Percentiles rank a stretch among this genome's conserved stretches.
phyloP scores from a whole-genome alignment of 2,329 filamentous ascomycete species.

The Colletotrichum musae region DNA sequence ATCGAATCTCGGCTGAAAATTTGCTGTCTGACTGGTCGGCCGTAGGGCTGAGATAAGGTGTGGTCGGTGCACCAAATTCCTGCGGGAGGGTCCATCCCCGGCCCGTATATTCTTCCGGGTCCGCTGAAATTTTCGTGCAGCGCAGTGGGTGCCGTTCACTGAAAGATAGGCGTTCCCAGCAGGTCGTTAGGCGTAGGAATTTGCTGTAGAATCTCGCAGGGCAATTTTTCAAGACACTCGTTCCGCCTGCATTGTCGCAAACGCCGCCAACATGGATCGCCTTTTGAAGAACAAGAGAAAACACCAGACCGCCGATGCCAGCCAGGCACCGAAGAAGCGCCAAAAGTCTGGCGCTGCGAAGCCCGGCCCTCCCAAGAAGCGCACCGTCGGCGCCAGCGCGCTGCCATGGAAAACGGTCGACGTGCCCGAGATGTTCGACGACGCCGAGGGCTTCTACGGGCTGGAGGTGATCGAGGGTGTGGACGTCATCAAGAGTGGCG shows the following conservation, averaged over 20 bases:
- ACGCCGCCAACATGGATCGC: conserved; percentile 30
- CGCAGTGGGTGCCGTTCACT: not conserved
- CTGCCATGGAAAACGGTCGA: conserved; percentile 71
- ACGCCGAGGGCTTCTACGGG: conserved; percentile 94
- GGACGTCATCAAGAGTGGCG: conserved; percentile 80
- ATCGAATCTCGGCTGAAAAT: conserved; percentile 37
- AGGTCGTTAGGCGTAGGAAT: not conserved
- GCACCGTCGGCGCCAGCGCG: conserved; percentile 61
- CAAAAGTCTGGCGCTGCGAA: conserved; percentile 36
- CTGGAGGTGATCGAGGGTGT: conserved; percentile 94
- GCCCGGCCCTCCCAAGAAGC: conserved; percentile 47
- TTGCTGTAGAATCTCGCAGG: conserved; percentile 30
- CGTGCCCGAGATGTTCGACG: conserved; percentile 84
- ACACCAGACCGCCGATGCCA: conserved; percentile 25
- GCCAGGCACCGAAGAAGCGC: conserved; percentile 35
- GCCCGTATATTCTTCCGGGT: conserved; percentile 31
- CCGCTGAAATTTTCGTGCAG: conserved; percentile 38
- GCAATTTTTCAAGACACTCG: not conserved
- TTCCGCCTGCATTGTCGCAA: not conserved
- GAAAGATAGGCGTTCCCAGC: not conserved
- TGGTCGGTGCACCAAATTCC: conserved; percentile 43
- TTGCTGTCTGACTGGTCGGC: conserved; percentile 26
- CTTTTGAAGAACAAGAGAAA: conserved; percentile 41
- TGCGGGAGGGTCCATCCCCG: not conserved
- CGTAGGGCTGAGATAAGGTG: conserved; percentile 49